phyloP scores from a whole-genome alignment of 352 stramenopile genomes.

The Phytopythium ostracodes region DNA sequence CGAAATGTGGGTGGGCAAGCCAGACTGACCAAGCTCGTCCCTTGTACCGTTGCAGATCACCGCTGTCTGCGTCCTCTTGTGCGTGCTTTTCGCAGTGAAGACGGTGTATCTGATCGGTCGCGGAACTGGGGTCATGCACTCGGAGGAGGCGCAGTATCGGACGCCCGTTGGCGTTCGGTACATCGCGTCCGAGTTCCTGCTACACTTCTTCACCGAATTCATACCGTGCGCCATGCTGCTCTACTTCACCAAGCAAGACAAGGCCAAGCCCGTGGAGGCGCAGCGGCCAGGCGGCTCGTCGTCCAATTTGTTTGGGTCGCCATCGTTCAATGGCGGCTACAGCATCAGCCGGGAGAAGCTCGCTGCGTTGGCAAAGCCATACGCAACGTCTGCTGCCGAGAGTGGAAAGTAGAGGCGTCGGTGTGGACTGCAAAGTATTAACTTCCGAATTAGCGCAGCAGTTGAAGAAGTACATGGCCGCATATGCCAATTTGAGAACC shows the following conservation, averaged over 20 bases:
- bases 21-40: slow-evolving; percentile 2
- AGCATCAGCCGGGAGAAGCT: slow-evolving; percentile 6
- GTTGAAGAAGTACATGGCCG: background rate
- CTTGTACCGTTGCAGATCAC: slow-evolving; percentile 45
- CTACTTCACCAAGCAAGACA: slow-evolving; percentile 57
- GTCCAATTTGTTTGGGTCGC: slow-evolving; percentile 21
- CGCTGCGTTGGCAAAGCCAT: slow-evolving; percentile 4
- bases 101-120: slow-evolving; percentile 71
- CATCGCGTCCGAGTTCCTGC: slow-evolving; percentile 66
- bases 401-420: background rate
- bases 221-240: slow-evolving; percentile 60
- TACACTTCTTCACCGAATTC: slow-evolving; percentile 76
- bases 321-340: slow-evolving; percentile 25
- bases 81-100: slow-evolving; percentile 63
- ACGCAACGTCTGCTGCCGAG: background rate
- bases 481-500: background rate
- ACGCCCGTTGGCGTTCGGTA: slow-evolving; percentile 60
- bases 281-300: slow-evolving; percentile 21
- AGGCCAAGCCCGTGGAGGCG: slow-evolving; percentile 13
- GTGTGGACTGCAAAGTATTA: background rate
- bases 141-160: slow-evolving; percentile 57
- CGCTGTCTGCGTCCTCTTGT: slow-evolving; percentile 65
- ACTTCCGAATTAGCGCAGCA: background rate
- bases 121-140: slow-evolving; percentile 53
- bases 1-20: background rate